A percentile compares a stretch with the other conserved stretches of the same genome.
Evolutionary conservation across 495 filamentous ascomycete genomes (phyloP).

Genomic region (Halenospora varia): DNA sequence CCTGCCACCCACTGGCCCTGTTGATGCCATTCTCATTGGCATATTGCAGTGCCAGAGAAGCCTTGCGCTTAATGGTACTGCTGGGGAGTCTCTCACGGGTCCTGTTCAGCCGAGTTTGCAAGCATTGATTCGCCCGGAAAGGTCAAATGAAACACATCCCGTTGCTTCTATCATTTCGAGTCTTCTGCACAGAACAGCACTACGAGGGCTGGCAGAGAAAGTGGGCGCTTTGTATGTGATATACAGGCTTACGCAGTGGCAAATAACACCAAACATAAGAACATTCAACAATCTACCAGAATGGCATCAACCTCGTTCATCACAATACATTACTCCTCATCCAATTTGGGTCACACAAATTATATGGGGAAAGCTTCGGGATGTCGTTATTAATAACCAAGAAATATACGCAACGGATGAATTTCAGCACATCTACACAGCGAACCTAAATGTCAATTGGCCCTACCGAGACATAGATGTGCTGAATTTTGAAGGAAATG

Average conservation of each 20-base stretch:
- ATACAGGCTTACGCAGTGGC: conserved; percentile 22
- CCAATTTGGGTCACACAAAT: conserved; percentile 20
- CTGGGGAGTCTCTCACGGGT: neutral
- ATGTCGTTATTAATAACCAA: conserved; percentile 26
- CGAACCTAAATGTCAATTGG: conserved; percentile 22
- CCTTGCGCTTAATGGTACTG: conserved; percentile 1
- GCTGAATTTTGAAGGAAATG: conserved; percentile 7
- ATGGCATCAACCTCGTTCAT: conserved; percentile 18
- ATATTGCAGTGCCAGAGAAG: conserved; percentile 9
- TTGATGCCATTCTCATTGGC: conserved; percentile 13
- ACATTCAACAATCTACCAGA: conserved; percentile 21
- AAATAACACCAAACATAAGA: conserved; percentile 18
- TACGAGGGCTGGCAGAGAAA: conserved; percentile 3
- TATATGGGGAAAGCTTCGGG: conserved; percentile 23
- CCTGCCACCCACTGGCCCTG: conserved; percentile 6
- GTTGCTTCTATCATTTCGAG: conserved; percentile 8
- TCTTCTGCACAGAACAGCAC: conserved; percentile 11
- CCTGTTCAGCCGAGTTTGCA: conserved; percentile 8
- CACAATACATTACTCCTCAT: conserved; percentile 24
- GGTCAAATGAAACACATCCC: conserved; percentile 3
- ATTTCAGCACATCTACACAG: conserved; percentile 23
- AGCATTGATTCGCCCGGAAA: conserved; percentile 10
- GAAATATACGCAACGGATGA: conserved; percentile 24
- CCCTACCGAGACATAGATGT: conserved; percentile 9
- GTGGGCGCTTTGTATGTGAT: conserved; percentile 3